Base-by-base conservation (phyloP, 306 rosid species). In the Rosa chinensis region DNA sequence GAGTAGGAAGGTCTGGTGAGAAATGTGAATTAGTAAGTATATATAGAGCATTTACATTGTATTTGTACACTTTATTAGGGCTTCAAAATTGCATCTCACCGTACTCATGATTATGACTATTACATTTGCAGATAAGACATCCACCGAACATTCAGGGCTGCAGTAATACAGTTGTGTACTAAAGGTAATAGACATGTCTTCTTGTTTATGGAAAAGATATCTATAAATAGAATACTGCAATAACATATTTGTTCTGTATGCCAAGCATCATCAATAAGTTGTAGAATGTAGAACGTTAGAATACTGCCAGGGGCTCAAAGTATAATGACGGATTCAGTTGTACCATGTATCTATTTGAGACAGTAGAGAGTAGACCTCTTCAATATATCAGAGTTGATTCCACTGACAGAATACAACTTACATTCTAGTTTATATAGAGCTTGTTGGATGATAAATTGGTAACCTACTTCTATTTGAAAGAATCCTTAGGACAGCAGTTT, bases 111-210 rank as follows among this genome's bases (percentile, higher is more conserved):
- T 42, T 0, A 13, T 74, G 68, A 13, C 56, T 43, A 8, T 43
- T 42, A 43, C 47, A 35, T 25, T 45, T 75, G 79, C 72, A 76
- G 79, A 76, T 62, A 76, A 62, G 35, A 47, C 32, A 10, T 13
- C 32, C 35, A 18, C 79, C 4, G 61, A 45, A 62, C 79, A 45
- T 44, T 62, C 61, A 47, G 72, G 72, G 10, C 18, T 18, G 23
- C 79, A 28, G 59, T 76, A 76, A 47, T 39, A 18, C 49, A 45
- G 32, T 45, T 76, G 28, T 76, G 32, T 62, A 40, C 32, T 35
- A 43, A 35, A 76, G 79, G 79, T 76, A 63, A 67, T 37, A 47
- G 20, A 20, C 71, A 28, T 25, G 23, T 76, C 28, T 62, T 42
- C 28, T 1, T 13, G 20, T 16, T 72, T 39, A 35, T 53, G 66